Conservation (phyloP, 768 basidiomycete genomes). For the Suillus subluteus region DNA sequence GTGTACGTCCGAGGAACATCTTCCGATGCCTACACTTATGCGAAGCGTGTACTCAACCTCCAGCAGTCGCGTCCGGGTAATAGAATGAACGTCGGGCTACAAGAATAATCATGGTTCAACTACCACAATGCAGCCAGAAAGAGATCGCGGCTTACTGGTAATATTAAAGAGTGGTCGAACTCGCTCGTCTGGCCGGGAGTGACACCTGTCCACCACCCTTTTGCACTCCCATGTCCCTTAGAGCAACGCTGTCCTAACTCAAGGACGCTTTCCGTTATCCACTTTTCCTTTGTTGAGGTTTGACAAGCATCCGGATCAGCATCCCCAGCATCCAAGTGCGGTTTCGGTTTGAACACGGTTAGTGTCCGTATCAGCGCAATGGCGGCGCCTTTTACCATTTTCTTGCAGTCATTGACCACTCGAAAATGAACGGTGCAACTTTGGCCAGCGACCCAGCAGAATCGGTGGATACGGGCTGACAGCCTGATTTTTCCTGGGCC, state of each 20-base stretch:
- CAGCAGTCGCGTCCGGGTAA: conserved; percentile 68
- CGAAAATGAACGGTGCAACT: conserved; percentile 66
- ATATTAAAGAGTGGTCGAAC: conserved; percentile 68
- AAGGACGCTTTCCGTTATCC: conserved; percentile 66
- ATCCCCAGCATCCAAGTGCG: conserved; percentile 36
- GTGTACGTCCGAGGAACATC: conserved; percentile 62
- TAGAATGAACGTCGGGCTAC: conserved; percentile 71
- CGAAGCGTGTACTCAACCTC: conserved; percentile 78
- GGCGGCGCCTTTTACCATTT: conserved; percentile 64
- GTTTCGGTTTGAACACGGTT: conserved; percentile 63
- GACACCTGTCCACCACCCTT: conserved; percentile 92
- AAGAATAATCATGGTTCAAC: not conserved
- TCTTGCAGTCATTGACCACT: conserved; percentile 70
- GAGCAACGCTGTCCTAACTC: conserved; percentile 66
- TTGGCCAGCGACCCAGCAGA: conserved; percentile 84
- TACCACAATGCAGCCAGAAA: conserved; percentile 10
- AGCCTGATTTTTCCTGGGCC: conserved; percentile 68
- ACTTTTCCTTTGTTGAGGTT: conserved; percentile 61
- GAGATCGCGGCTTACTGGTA: conserved; percentile 52
- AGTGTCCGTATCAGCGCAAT: conserved; percentile 68
- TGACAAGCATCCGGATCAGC: conserved; percentile 63
- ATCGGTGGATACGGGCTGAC: conserved; percentile 67
- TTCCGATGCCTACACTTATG: conserved; percentile 62
- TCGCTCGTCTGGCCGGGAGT: conserved; percentile 58
- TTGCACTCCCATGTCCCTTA: conserved; percentile 74